These are phyloP conservation scores for Pythium phragmitis DNA, from an alignment of 352 stramenopile genomes.

Conservation along the genomic window DNA sequence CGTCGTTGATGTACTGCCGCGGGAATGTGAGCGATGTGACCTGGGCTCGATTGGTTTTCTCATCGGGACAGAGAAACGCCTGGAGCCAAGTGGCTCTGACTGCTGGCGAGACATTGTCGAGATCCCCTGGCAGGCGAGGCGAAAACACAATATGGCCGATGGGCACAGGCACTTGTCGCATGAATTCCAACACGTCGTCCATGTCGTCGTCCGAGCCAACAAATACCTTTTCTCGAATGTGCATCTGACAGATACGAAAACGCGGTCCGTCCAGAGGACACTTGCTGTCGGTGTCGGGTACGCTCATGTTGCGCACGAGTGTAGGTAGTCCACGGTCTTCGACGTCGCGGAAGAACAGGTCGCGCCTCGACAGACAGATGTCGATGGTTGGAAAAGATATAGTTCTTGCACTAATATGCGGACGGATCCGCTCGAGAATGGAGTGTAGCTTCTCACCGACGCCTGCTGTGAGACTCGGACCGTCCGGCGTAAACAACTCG, in stretches of 20 bases:
- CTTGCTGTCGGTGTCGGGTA: not conserved
- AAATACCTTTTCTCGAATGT: not conserved
- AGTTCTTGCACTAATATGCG: not conserved
- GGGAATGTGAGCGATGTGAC: not conserved
- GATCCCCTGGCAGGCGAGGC: not conserved
- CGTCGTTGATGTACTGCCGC: not conserved
- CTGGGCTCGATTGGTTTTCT: not conserved
- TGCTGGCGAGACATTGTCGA: not conserved
- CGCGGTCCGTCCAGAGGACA: not conserved
- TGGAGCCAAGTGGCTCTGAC: not conserved
- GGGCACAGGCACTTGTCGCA: not conserved
- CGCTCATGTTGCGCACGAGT: not conserved
- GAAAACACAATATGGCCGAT: not conserved
- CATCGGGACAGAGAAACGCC: not conserved
- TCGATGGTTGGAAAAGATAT: not conserved
- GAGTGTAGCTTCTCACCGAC: not conserved
- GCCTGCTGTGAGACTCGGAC: not conserved
- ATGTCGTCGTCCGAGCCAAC: slow-evolving; percentile 1
- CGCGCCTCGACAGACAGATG: not conserved
- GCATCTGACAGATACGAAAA: not conserved
- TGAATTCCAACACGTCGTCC: not conserved
- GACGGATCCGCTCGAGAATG: not conserved
- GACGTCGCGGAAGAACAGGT: not conserved
- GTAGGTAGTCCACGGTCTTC: not conserved
- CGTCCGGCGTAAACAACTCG: not conserved